Conservation (phyloP, 2,329 filamentous ascomycete species). For the Monilinia aucupariae region DNA sequence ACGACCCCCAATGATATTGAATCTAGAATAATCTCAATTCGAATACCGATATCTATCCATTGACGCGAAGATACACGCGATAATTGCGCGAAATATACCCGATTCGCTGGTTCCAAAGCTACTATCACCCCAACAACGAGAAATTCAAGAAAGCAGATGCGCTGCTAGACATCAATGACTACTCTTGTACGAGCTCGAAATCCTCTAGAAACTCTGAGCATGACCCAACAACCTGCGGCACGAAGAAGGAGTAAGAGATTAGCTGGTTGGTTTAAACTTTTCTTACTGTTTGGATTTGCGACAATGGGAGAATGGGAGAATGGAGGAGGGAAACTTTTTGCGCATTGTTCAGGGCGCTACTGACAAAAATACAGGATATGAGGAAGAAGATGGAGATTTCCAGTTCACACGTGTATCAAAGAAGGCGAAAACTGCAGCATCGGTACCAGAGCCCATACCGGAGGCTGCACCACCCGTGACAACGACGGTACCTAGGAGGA, state of each 20-base stretch:
- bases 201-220: constrained; percentile 63
- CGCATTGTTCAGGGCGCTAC: constrained; percentile 13
- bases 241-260: constrained; percentile 57
- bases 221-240: constrained; percentile 55
- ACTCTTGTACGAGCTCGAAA: constrained; percentile 59
- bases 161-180: constrained; percentile 55
- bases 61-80: constrained; percentile 26
- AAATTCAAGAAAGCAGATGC: constrained; percentile 28
- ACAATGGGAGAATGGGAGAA: background rate
- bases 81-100: constrained; percentile 18
- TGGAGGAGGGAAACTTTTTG: constrained; percentile 2
- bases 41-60: constrained; percentile 19
- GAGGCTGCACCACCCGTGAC: constrained; percentile 39
- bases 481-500: constrained; percentile 36
- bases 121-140: constrained; percentile 16
- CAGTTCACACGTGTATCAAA: constrained; percentile 66
- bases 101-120: constrained; percentile 1
- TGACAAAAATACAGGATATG: constrained; percentile 43
- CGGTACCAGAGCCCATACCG: constrained; percentile 25
- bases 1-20: background rate
- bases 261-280: constrained; percentile 47
- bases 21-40: background rate
- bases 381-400: constrained; percentile 75
- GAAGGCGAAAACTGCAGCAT: constrained; percentile 50
- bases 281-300: constrained; percentile 16